Base-by-base conservation (phyloP, 2,329 filamentous ascomycete genomes). In the Aspergillus hiratsukae region DNA sequence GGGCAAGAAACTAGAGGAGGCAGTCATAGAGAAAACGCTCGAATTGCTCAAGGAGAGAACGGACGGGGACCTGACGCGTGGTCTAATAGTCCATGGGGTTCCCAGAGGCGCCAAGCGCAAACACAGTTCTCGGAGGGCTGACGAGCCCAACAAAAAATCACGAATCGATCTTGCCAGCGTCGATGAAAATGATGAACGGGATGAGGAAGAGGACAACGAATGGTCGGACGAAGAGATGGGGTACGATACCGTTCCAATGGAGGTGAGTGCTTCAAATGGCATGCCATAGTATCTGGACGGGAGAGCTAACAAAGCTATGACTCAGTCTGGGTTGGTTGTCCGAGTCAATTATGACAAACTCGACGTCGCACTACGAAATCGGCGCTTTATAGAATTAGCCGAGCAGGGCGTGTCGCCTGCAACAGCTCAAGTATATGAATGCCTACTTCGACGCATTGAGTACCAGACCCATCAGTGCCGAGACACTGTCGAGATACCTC, bases 311-410 rank as follows among this genome's bases (percentile, higher is more conserved):
- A 50, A 58, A n/a, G 21, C 45, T n/a, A 37, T 55, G 31, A 31
- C 19, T 23, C 68, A 95, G 87, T 82, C 85, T 51, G 83, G 88
- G 56, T 79, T 91, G 61, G 81, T 92, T 37, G 79, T 97, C 50
- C 85, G 87, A 28, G 80, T 97, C 54, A 97, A 96, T 69, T 87
- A 90, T 66, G 88, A 92, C 55, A 95, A 93, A 72, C 90, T 91
- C 57, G 79, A 87, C 6, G 89, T 97, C 9, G 86, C 89, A 51
- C 80, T 96, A 60, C 89, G 93, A 55, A 96, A 91, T 65, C 83
- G 87, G 61, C 84, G 86, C 21, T 84, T 97, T 2, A 84, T 87
- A 52, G 80, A 85, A n/a, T 83, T 91, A 55, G 90, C 86, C 1
- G 81, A 86, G 52, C 84, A 88, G 53, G 80, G 83, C 31, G 81